phyloP scores from a whole-genome alignment of 768 basidiomycete genomes.

The Kwoniella sp. region DNA sequence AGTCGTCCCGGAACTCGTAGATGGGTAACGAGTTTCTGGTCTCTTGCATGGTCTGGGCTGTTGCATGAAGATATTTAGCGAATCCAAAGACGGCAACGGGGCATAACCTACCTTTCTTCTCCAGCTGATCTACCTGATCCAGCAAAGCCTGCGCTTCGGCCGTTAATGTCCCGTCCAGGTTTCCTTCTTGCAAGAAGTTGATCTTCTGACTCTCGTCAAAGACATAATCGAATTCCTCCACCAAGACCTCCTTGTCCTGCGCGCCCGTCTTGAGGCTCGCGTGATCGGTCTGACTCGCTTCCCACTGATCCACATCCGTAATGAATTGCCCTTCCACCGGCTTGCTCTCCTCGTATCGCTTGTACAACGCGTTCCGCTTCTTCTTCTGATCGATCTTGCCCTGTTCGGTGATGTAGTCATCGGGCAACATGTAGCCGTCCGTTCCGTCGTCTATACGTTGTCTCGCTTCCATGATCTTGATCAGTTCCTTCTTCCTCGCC shows the following conservation, averaged over 20 bases:
- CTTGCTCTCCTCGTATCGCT: slow-evolving; percentile 78
- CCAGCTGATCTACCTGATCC: slow-evolving; percentile 83
- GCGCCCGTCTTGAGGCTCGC: slow-evolving; percentile 88
- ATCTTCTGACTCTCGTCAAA: slow-evolving; percentile 98
- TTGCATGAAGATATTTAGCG: no score
- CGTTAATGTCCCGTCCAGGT: slow-evolving; percentile 64
- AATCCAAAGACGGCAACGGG: no score
- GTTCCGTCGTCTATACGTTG: slow-evolving; percentile 89
- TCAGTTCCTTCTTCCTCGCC: slow-evolving; percentile 84
- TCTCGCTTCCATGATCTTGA: slow-evolving; percentile 87
- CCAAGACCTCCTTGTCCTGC: slow-evolving; percentile 74
- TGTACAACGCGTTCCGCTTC: slow-evolving; percentile 84
- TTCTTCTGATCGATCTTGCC: slow-evolving; percentile 97
- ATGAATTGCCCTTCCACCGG: slow-evolving; percentile 82
- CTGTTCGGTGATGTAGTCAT: slow-evolving; percentile 97
- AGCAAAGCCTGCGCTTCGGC: slow-evolving; percentile 80
- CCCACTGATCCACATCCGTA: slow-evolving; percentile 97
- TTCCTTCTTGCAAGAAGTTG: slow-evolving; percentile 78
- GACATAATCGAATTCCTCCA: slow-evolving; percentile 91
- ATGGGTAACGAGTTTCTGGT: slow-evolving; percentile 91
- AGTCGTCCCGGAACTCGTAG: slow-evolving; percentile 77
- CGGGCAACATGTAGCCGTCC: slow-evolving; percentile 94
- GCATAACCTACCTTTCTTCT: slow-evolving; percentile 80
- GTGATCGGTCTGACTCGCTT: slow-evolving; percentile 80
- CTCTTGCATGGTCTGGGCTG: slow-evolving; percentile 65